Base-by-base conservation (phyloP, 2,329 filamentous ascomycete genomes). In the Cordyceps pruinosa region DNA sequence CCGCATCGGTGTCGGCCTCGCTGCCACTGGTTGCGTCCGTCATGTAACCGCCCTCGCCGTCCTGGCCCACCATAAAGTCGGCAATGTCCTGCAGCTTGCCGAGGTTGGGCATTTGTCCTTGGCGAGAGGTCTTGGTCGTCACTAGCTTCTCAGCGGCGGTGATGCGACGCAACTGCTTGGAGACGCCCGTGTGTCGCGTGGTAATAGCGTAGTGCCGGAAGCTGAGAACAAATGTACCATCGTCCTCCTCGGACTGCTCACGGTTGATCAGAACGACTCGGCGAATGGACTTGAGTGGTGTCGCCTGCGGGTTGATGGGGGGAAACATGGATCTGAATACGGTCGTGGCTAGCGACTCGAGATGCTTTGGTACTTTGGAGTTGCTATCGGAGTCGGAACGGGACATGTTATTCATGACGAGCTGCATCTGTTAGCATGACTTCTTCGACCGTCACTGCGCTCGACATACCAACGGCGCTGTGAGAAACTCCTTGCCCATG, bases 361-460 rank as follows among this genome's bases (percentile, higher is more conserved):
- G 88, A 65, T 97, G 92, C 69, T 90, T 95, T 5, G 93, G 91
- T n/a, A 96, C 86, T 60, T 87, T 84, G 23, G 84, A 82, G 58
- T 79, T 81, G 30, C 82, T 73, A 58, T 85, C 81, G 45, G 80
- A 68, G 32, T 75, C 77, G 28, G 87, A 81, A 4, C 85, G 87
- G 39, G 83, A 83, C 72, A 99, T 96, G 72, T 96, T 97, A 76
- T 99, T 99, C 94, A 99, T 97, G 63, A 99, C 94, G 45, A 99
- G 82, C 83, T 87, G 60, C 3, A 32, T 32, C 7, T 55, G 63
- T 73, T 66, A 74, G 65, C 59, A 39, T 28, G 15, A 6, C 8
- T 23, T 21, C 26, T 13, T 13, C 1, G 15, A 57, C 50, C 12
- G 34, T 9, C 17, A 30, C 12, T 19, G 5, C 4, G 7, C 17